Conservation (phyloP, 192 early-diverging fungal genomes). For the Coemansia sp. region DNA sequence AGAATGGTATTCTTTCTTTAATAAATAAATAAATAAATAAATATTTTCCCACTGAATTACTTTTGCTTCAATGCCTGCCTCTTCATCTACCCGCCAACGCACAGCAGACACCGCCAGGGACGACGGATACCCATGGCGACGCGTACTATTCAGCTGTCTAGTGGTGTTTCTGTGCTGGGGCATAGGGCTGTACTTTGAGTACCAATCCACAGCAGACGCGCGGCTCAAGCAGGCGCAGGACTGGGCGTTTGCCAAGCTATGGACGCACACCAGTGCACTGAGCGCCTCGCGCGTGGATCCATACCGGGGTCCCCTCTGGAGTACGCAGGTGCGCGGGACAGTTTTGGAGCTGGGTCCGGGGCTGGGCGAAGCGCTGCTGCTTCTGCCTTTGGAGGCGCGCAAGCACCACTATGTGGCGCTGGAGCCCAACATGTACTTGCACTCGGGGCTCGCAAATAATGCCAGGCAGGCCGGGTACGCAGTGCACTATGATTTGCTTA, state of each 20-base stretch:
- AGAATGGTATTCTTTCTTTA: no score
- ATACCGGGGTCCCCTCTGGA: conserved; percentile 20
- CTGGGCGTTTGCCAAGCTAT: conserved; percentile 32
- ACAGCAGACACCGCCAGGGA: background rate
- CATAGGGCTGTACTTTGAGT: conserved; percentile 23
- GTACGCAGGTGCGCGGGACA: conserved; percentile 17
- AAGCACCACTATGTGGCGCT: conserved; percentile 20
- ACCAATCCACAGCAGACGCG: conserved; percentile 2
- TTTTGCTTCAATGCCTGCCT: no score
- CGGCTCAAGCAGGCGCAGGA: conserved; percentile 13
- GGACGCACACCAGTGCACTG: conserved; percentile 14
- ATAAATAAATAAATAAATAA: no score
- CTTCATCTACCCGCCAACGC: background rate
- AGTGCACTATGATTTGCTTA: conserved; percentile 23
- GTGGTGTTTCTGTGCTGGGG: conserved; percentile 21
- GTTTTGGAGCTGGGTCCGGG: conserved; percentile 39
- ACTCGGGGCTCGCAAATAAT: conserved; percentile 11
- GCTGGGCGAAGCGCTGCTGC: conserved; percentile 20
- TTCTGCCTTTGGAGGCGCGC: conserved; percentile 5
- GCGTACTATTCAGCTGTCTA: conserved; percentile 12
- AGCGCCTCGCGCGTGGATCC: conserved; percentile 11
- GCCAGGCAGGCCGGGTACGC: conserved; percentile 18
- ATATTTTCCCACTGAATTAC: no score
- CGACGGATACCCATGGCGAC: conserved; percentile 33
- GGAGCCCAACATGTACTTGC: conserved; percentile 32